These are phyloP conservation scores for Trichosporon sp. DNA, from an alignment of 1,284 basidiomycete genomes.

Conservation along the genomic window DNA sequence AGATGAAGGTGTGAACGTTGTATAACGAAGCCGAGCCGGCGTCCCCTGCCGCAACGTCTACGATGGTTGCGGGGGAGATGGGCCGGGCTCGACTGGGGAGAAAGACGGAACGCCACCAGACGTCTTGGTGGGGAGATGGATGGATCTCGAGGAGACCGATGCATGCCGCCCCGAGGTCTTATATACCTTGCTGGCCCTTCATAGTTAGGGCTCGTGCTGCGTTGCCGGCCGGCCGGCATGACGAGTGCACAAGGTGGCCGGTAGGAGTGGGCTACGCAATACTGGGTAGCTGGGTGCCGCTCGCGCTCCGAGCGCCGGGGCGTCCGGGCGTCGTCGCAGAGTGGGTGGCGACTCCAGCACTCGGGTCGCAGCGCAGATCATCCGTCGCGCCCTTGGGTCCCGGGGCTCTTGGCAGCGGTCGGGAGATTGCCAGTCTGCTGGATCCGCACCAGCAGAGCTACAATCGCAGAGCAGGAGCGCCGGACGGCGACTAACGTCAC, in stretches of 20 bases:
- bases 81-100: not conserved
- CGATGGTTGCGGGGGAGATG: slow-evolving; percentile 1
- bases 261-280: not conserved
- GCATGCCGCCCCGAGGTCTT: not conserved
- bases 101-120: not conserved
- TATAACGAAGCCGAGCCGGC: not conserved
- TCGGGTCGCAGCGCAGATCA: not conserved
- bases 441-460: not conserved
- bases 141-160: not conserved
- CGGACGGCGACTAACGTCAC: not conserved
- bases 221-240: not conserved
- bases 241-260: not conserved
- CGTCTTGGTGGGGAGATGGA: slow-evolving; percentile 7
- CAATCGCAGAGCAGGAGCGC: not conserved
- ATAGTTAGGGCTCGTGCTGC: no score
- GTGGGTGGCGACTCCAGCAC: not conserved
- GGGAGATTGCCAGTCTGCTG: not conserved
- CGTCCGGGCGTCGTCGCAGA: not conserved
- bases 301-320: no score
- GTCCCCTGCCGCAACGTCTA: not conserved
- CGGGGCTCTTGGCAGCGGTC: not conserved
- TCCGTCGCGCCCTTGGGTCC: not conserved
- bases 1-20: not conserved
- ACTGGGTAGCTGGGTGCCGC: not conserved
- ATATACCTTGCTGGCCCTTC: not conserved